phyloP scores from a whole-genome alignment of 129 eudicot species.

The Centaurea solstitialis region DNA sequence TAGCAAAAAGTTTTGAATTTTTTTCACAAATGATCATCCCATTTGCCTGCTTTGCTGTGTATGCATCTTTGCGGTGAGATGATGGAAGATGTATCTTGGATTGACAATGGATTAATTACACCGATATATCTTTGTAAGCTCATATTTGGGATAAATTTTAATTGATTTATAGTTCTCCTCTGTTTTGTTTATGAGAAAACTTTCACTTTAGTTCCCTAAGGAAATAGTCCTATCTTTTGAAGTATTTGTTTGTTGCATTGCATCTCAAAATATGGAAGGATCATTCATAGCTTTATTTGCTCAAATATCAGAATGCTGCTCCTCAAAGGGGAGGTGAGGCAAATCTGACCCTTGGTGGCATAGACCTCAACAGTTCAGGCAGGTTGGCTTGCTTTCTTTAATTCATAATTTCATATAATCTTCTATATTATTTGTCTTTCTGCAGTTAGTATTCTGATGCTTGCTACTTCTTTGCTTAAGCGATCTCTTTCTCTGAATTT shows the following conservation, averaged over 20 bases:
- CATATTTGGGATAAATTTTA: background rate
- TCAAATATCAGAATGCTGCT: constrained; percentile 57
- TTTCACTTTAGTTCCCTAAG: background rate
- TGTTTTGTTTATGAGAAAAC: background rate
- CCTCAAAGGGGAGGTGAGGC: constrained; percentile 84
- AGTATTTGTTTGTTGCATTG: constrained; percentile 7
- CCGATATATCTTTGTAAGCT: background rate
- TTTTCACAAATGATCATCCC: background rate
- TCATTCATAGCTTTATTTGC: constrained; percentile 12
- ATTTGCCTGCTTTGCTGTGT: background rate
- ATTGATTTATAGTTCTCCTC: background rate
- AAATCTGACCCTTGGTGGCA: constrained; percentile 96
- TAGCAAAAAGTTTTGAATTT: background rate
- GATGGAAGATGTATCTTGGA: background rate
- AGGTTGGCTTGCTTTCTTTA: constrained; percentile 63
- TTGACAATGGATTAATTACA: background rate
- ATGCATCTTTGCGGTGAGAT: background rate
- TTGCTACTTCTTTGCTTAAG: constrained; percentile 11
- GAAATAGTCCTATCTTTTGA: constrained; percentile 17
- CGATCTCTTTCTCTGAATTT: constrained; percentile 13
- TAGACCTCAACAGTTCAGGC: constrained; percentile 99
- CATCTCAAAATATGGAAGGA: constrained; percentile 12
- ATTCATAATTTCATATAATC: background rate
- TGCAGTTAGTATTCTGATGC: background rate
- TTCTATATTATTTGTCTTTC: background rate